Evolutionary conservation across 805 yeast species (phyloP).

Genomic region (Wickerhamiella brachini): DNA sequence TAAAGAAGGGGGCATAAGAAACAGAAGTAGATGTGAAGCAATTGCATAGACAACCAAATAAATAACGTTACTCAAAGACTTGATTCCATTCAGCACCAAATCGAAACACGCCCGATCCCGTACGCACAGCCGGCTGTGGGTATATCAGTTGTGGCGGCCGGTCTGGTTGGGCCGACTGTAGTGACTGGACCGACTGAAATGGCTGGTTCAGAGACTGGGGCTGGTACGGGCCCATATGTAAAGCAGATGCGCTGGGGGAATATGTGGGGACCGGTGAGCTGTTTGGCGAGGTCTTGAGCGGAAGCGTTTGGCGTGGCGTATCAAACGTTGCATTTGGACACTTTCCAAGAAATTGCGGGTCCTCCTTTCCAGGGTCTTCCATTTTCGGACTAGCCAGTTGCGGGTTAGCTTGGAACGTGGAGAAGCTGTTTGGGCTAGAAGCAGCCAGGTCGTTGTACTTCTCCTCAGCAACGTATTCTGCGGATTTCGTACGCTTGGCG

Average conservation of each 20-base stretch:
- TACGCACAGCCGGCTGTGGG: background rate
- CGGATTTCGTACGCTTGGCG: background rate
- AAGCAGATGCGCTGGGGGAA: background rate
- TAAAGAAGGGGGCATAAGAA: no score
- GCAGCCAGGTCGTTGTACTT: background rate
- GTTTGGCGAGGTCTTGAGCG: background rate
- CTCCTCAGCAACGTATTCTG: background rate
- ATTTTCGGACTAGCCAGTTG: background rate
- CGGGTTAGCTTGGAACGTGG: background rate
- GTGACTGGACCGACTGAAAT: no score
- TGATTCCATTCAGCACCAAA: background rate
- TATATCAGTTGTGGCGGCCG: no score
- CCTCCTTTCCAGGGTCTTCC: background rate
- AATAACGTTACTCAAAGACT: background rate
- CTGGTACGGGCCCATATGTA: background rate
- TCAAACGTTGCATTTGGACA: background rate
- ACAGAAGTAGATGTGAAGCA: no score
- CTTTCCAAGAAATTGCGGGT: background rate
- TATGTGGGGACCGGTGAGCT: background rate
- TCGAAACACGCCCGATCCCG: background rate
- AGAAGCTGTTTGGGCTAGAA: background rate
- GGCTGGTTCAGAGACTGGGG: background rate
- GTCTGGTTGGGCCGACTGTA: no score
- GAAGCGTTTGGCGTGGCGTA: background rate
- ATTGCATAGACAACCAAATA: background rate